Base-by-base conservation (phyloP, 1,284 basidiomycete species). In the Apiotrichum brassicae region DNA sequence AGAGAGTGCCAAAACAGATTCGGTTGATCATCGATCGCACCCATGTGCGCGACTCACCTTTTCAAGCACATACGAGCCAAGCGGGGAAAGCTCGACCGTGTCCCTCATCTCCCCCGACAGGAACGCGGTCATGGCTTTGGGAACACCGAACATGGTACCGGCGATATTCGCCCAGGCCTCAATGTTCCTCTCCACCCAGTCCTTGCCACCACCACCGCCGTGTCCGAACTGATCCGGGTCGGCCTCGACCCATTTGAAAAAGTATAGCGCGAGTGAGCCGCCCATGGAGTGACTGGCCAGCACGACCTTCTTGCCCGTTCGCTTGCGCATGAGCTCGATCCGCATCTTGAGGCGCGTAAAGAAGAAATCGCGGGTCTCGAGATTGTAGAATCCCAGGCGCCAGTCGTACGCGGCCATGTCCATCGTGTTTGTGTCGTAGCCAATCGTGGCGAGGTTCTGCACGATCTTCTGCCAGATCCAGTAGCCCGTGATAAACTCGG, bases 401-500 rank as follows among this genome's bases (percentile, higher is more conserved):
- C 88, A 93, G 65, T 93, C 90, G 65, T 92, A 94, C 12, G 89
- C 83, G 0, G 88, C 88, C 38, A 94, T 79, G 57, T 85, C 79
- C 54, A 95, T 76, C 57, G 91, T 92, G 63, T 93, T 90, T 3
- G 87, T 87, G 62, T 94, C 90, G 63, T 95, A 95, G 61, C 86
- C 86, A 19, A 94, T 79, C 2, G 85, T 87, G 0, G 93, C 91
- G 2, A 97, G 78, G 64, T 97, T 97, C 71, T 97, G 69, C 12
- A 97, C 83, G 48, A 97, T 87, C 73, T 93, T 93, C 4, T 86
- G 86, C 91, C 92, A 97, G 56, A 95, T 84, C 92, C 92, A 95
- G 70, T 91, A 97, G 4, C 90, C 89, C 65, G 87, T 85, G 49
- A 97, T 85, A 66, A 97, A 95, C 63, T 82, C 88, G 59, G 85